Conservation (phyloP, 305 asterid genomes). For the Solanum aculeatissimum region DNA sequence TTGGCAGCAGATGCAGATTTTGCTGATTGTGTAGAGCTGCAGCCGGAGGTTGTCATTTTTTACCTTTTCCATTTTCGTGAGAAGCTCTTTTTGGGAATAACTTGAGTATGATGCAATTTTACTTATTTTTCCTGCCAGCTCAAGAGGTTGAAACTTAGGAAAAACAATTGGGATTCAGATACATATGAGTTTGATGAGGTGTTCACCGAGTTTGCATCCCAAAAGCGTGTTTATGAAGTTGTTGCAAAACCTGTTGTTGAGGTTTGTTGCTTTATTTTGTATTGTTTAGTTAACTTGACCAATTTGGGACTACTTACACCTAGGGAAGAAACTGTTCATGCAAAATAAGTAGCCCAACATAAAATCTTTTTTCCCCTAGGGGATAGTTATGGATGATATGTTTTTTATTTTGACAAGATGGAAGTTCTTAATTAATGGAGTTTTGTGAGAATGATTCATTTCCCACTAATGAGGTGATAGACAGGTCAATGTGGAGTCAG, state of each 20-base stretch:
- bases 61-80: background rate
- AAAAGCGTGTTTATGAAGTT: slow-evolving; percentile 95
- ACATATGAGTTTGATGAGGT: slow-evolving; percentile 93
- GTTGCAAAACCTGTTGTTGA: slow-evolving; percentile 99
- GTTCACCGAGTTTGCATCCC: slow-evolving; percentile 90
- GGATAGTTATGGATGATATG: background rate
- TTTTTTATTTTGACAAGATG: background rate
- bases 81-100: background rate
- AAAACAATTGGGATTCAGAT: slow-evolving; percentile 98
- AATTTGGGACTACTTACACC: background rate
- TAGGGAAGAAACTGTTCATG: background rate
- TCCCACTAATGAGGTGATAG: background rate
- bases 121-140: slow-evolving; percentile 27
- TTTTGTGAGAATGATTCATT: background rate
- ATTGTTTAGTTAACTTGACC: background rate
- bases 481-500: background rate
- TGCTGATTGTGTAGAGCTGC: slow-evolving; percentile 98
- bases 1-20: slow-evolving; percentile 94
- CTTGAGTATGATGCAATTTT: background rate
- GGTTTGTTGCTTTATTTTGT: slow-evolving; percentile 33
- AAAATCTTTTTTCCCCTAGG: background rate
- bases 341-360: background rate
- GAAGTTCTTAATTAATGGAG: background rate
- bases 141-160: slow-evolving; percentile 85
- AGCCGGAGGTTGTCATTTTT: slow-evolving; percentile 67